Evolutionary conservation across 345 rosid species (phyloP), one percentile per base, ranked within the genome.

Genomic region (Heritiera littoralis): DNA sequence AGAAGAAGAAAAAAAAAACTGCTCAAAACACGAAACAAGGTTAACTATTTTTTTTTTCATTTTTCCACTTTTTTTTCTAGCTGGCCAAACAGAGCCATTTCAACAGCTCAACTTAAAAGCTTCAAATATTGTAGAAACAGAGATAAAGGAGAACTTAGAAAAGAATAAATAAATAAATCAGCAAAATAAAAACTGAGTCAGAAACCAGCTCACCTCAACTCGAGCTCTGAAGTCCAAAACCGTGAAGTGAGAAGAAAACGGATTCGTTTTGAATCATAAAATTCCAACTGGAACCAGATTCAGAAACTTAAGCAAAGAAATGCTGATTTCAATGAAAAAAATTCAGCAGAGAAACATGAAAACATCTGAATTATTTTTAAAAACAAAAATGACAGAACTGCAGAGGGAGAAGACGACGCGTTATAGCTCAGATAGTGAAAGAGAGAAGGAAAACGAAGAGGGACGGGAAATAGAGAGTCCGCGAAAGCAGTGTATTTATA

Each of bases 401-500:
- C 43, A 28, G 66, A 70, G 67, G 52, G 30, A 18, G 28, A 40
- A 20, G 11, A 28, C 49, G 49, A 18, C 8, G 66, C 13, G 18
- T 11, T 68, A 67, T 56, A 10, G 76, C 28, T 43, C 30, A 40
- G 17, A 4, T 11, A 32, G 72, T 35, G 77, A 43, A 12, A 35
- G 60, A 66, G 66, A 66, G 66, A 51, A 7, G 60, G 30, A 2
- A 40, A 12, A 60, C 6, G 45, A 41, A 4, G 59, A 8, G 32
- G 23, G 32, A 38, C 1, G 9, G 28, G n/a, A 77, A 38, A 3
- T 28, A 10, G 51, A 56, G 65, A 45, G 40, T 74, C 78, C 28
- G 84, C 78, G 51, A 56, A 63, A 54, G 7, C 2, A 18, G 2
- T 28, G 30, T 51, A 74, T 78, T 68, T 84, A 81, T 84, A 84